Evolutionary conservation across 805 yeast species (phyloP), one percentile per base, ranked within the genome.

Genomic region (Wickerhamiella sergipiensis): DNA sequence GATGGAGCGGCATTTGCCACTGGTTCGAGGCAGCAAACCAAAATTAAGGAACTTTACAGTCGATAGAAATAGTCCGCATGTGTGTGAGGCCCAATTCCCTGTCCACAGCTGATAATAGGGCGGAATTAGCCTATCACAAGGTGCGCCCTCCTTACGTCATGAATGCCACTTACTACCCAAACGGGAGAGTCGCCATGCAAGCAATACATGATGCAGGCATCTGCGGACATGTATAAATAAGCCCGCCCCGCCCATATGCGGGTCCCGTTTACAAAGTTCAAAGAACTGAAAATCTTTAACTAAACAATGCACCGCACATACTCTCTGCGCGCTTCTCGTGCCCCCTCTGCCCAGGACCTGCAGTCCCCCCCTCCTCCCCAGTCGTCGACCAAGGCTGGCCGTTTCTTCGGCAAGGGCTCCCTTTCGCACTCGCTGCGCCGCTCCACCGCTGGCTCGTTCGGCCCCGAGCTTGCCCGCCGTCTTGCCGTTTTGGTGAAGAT

Each of bases 331-430:
- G 81, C 88, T 62, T 69, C 83, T 51, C 85, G 95, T 71, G 97
- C 97, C 40, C 98, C 98, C 55, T 89, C 98, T 52, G 97, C 97
- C 54, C 79, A 95, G 59, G 96, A 90, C 72, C 71, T 90, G 71
- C 89, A 83, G 67, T 77, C 85, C 48, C 97, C 97, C 33, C 90
- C 95, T 51, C 97, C 97, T 46, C 97, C 97, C 58, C 82, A 95
- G 43, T 81, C 96, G 31, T 73, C 95, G 50, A 84, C 97, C 63
- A 87, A 87, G 74, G 63, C 75, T 54, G 78, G 81, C 61, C 81
- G 81, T 64, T 90, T 89, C 73, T 90, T 92, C 64, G 97, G 97
- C 64, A 80, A 81, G 68, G 87, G 89, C 55, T 67, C 71, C 42
- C 57, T 67, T 47, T 55, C 64, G 55, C 69, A 68, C 66, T 58